Base-by-base conservation (phyloP, 192 early-diverging fungal species). In the Cetraspora pellucida region DNA sequence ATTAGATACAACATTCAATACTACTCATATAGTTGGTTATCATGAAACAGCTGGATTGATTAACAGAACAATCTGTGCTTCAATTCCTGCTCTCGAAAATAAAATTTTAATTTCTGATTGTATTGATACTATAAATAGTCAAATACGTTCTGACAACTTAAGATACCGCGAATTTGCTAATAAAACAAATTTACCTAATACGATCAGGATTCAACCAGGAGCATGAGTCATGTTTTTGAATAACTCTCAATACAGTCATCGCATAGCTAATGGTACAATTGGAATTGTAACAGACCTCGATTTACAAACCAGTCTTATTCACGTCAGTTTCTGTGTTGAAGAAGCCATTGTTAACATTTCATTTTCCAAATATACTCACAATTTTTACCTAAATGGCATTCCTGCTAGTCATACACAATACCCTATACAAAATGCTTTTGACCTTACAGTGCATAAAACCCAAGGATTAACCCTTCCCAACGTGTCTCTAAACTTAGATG, bases 401-500 rank as follows among this genome's bases (percentile, higher is more conserved):
- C 23, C 17, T n/a, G 45, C 19, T 14, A 10, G 10, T 16, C 5
- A 27, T 16, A 54, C 14, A 3, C 70, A 77, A 45, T 77, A 54
- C 27, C 25, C 61, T 1, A 19, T 77, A 8, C 63, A 60, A 55
- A 77, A 66, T 77, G 43, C 37, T 3, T 77, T 77, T 77, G 44
- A 25, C 23, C 3, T 76, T 2, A 76, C 74, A 23, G 50, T 76
- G 2, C 64, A 76, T 7, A 76, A 76, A 76, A 77, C 37, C 2
- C 61, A 77, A 50, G 55, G 75, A 14, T 7, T 77, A n/a, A 77
- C 28, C 6, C 50, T 77, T 54, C 37, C 37, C 1, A 16, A 49
- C 2, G 25, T 16, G 8, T 70, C 64, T 0, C 14, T 77, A 23
- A n/a, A 23, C 0, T 23, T 72, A 19, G 70, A 67, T 47, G 19